A percentile compares a stretch with the other conserved stretches of the same genome.
phyloP scores from a whole-genome alignment of 2,329 filamentous ascomycete genomes.

The Nigrospora oryzae region DNA sequence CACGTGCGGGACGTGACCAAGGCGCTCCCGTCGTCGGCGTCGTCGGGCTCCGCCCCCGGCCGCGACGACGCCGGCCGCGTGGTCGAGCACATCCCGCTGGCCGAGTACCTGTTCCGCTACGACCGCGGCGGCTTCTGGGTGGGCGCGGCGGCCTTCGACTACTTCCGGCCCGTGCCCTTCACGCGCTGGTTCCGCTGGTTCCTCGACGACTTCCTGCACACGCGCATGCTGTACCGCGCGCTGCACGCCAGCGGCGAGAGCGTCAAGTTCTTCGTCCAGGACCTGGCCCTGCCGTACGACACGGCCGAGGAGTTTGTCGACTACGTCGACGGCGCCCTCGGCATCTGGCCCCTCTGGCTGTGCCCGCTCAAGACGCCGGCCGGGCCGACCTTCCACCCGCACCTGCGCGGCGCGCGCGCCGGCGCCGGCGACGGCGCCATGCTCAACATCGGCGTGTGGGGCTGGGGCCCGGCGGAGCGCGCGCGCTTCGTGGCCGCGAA shows the following conservation, averaged over 20 bases:
- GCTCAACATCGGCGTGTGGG: constrained; percentile 70
- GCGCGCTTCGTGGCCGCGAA: constrained; percentile 61
- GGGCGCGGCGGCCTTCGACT: constrained; percentile 55
- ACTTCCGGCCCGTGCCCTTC: constrained; percentile 59
- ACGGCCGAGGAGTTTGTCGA: constrained; percentile 43
- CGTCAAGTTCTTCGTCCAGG: constrained; percentile 59
- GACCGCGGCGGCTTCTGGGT: constrained; percentile 72
- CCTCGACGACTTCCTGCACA: constrained; percentile 65
- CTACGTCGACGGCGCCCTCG: constrained; percentile 40
- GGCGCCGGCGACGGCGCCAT: constrained; percentile 23
- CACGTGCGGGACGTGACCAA: constrained; percentile 47
- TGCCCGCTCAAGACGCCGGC: constrained; percentile 42
- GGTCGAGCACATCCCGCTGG: constrained; percentile 54
- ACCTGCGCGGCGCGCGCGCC: constrained; percentile 23
- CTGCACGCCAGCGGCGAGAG: constrained; percentile 60
- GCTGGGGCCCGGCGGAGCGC: constrained; percentile 53
- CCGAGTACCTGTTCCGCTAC: constrained; percentile 70
- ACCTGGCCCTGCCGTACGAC: constrained; percentile 50
- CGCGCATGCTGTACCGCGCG: constrained; percentile 65
- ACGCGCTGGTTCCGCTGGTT: constrained; percentile 57
- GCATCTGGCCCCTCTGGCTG: constrained; percentile 54
- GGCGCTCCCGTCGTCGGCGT: constrained; percentile 15
- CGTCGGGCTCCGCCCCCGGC: constrained; percentile 13
- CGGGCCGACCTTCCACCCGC: constrained; percentile 47
- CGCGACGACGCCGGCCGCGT: constrained; percentile 9